Conservation (phyloP, 2,329 filamentous ascomycete genomes). For the Colletotrichum aenigma region DNA sequence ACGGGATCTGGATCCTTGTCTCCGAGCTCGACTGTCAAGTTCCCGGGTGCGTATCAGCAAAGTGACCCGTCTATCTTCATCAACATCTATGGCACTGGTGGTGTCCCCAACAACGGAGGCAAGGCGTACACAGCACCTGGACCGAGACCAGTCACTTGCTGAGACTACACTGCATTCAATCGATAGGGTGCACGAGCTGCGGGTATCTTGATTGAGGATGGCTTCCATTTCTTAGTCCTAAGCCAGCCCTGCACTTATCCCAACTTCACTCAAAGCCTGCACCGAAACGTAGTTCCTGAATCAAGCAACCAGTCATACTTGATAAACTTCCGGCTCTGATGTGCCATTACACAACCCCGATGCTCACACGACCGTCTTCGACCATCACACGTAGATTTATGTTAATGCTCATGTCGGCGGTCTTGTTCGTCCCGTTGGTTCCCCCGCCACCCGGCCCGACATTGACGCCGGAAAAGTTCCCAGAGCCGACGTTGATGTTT, state of each 20-base stretch:
- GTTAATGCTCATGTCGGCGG: not conserved
- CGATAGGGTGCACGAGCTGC: fast-evolving
- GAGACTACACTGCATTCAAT: fast-evolving
- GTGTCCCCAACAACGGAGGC: conserved; percentile 45
- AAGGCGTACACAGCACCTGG: conserved; percentile 44
- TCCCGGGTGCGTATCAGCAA: conserved; percentile 49
- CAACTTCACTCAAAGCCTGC: fast-evolving
- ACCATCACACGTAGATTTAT: not conserved
- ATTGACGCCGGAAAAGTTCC: not conserved
- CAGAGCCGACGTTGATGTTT: not conserved
- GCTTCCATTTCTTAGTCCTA: not conserved
- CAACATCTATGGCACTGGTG: conserved; percentile 50
- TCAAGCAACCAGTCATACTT: not conserved
- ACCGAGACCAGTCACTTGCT: conserved; percentile 33
- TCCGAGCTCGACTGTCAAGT: conserved; percentile 41
- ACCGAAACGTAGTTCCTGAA: not conserved
- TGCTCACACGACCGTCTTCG: not conserved
- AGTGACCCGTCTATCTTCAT: conserved; percentile 48
- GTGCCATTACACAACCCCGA: not conserved
- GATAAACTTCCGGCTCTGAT: not conserved
- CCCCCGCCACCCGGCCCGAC: not conserved
- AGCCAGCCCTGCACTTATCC: not conserved
- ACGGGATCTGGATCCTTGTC: conserved; percentile 42
- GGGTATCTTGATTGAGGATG: not conserved
- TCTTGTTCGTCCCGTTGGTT: not conserved